Conservation (phyloP, 169 alveolate species). For the Plasmodium coatneyi region DNA sequence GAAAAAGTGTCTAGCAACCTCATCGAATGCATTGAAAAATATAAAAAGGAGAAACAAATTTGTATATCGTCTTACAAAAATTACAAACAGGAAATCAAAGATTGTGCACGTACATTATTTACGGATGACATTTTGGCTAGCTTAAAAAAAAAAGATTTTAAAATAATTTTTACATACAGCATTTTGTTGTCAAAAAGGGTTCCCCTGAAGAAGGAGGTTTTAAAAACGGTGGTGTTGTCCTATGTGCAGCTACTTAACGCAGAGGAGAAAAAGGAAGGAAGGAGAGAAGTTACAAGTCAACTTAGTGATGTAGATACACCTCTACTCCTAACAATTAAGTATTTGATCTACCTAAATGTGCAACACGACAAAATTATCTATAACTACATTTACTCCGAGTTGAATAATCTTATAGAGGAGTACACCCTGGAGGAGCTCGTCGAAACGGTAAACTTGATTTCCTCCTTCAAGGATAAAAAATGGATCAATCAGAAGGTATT, state of each 20-base stretch:
- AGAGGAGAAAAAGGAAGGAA: conserved; percentile 3
- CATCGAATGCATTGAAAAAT: conserved; percentile 37
- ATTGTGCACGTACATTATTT: neutral
- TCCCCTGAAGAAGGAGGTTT: neutral
- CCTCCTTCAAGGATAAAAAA: conserved; percentile 61
- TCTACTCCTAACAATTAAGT: conserved; percentile 13
- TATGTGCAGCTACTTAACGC: neutral
- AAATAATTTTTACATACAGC: conserved; percentile 27
- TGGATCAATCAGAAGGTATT: conserved; percentile 45
- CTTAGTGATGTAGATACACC: neutral
- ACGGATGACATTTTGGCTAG: neutral
- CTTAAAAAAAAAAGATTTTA: conserved; percentile 29
- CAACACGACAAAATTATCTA: conserved; percentile 34
- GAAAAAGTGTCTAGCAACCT: conserved; percentile 12
- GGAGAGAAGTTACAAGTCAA: neutral
- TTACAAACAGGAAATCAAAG: conserved; percentile 57
- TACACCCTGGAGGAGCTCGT: conserved; percentile 22
- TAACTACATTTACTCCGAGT: conserved; percentile 38
- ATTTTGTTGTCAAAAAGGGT: conserved; percentile 37
- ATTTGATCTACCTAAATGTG: conserved; percentile 17
- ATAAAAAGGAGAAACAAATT: conserved; percentile 21
- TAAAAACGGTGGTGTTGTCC: conserved; percentile 1
- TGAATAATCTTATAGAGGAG: conserved; percentile 9
- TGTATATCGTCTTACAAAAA: conserved; percentile 12
- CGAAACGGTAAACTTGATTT: conserved; percentile 27